Percentiles rank a stretch among this genome's conserved stretches.
Evolutionary conservation across 2,329 filamentous ascomycete genomes (phyloP).

Genomic region (Ascochyta fabae): DNA sequence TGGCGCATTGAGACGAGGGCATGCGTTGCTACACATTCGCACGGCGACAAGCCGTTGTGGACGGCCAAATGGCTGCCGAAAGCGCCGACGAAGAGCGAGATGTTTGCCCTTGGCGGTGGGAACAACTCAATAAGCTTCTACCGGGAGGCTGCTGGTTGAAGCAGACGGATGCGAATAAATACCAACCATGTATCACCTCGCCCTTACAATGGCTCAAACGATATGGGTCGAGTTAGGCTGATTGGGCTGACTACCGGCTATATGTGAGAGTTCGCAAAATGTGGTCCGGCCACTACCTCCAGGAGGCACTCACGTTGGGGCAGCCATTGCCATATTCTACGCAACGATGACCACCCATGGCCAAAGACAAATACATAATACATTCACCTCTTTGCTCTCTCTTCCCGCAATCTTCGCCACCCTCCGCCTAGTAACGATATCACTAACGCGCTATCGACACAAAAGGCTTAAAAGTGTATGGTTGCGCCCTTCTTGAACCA

Average conservation of each 20-base stretch:
- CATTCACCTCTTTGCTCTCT: background rate
- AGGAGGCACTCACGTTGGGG: background rate
- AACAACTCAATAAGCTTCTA: constrained; percentile 48
- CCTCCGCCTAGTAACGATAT: too few relatives aligned
- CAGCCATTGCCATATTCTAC: background rate
- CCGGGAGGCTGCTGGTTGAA: constrained; percentile 49
- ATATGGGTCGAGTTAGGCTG: too few relatives aligned
- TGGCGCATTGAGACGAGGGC: constrained; percentile 86
- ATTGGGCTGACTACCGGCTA: too few relatives aligned
- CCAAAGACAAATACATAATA: background rate
- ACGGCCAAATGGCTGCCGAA: constrained; percentile 50
- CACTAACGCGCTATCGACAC: too few relatives aligned
- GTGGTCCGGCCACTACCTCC: background rate
- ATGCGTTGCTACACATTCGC: constrained; percentile 92
- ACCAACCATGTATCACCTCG: too few relatives aligned
- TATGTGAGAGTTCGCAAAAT: background rate
- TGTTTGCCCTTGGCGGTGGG: constrained; percentile 50
- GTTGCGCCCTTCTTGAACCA: too few relatives aligned
- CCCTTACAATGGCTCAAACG: too few relatives aligned
- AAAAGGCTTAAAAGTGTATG: too few relatives aligned
- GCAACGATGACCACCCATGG: background rate
- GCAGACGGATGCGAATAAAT: background rate
- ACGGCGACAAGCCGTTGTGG: constrained; percentile 66
- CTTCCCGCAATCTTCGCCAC: too few relatives aligned
- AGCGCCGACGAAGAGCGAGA: constrained; percentile 43